phyloP scores from a whole-genome alignment of 768 basidiomycete genomes.

The Hydnomerulius pinastri region DNA sequence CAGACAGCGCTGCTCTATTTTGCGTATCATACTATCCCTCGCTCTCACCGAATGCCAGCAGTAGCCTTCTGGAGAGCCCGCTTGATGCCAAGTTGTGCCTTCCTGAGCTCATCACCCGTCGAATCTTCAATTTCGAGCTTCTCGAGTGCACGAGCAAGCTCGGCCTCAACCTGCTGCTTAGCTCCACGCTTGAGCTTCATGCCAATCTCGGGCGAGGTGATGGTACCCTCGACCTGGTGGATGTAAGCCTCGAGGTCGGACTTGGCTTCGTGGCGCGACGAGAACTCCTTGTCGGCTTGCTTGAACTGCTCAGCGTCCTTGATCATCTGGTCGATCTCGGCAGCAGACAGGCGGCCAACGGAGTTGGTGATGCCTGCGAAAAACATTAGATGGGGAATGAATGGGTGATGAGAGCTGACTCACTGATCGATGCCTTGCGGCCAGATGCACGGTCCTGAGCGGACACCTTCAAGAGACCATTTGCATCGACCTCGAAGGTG shows the following conservation, averaged over 20 bases:
- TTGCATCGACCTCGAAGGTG: conserved; percentile 99
- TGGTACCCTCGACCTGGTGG: conserved; percentile 94
- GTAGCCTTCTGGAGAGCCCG: conserved; percentile 98
- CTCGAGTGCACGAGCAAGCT: conserved; percentile 97
- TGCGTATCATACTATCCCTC: conserved; percentile 3
- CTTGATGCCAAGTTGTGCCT: conserved; percentile 93
- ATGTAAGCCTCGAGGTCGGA: conserved; percentile 98
- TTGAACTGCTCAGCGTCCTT: conserved; percentile 98
- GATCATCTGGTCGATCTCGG: conserved; percentile 99
- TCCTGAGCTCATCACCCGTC: conserved; percentile 90
- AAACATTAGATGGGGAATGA: conserved; percentile 9
- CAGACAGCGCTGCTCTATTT: conserved; percentile 19
- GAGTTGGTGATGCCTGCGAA: conserved; percentile 92
- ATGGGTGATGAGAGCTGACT: conserved; percentile 36
- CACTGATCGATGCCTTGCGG: conserved; percentile 97
- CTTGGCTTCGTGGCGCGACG: conserved; percentile 96
- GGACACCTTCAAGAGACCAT: conserved; percentile 98
- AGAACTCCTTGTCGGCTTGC: conserved; percentile 96
- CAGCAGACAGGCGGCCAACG: conserved; percentile 94
- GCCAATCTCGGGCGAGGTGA: conserved; percentile 94
- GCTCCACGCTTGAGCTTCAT: conserved; percentile 99
- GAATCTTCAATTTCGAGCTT: conserved; percentile 98
- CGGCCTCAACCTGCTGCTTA: conserved; percentile 91
- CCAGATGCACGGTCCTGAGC: conserved; percentile 98
- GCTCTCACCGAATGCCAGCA: conserved; percentile 75